phyloP scores from a whole-genome alignment of 352 stramenopile genomes.

The Globisporangium spiculum region DNA sequence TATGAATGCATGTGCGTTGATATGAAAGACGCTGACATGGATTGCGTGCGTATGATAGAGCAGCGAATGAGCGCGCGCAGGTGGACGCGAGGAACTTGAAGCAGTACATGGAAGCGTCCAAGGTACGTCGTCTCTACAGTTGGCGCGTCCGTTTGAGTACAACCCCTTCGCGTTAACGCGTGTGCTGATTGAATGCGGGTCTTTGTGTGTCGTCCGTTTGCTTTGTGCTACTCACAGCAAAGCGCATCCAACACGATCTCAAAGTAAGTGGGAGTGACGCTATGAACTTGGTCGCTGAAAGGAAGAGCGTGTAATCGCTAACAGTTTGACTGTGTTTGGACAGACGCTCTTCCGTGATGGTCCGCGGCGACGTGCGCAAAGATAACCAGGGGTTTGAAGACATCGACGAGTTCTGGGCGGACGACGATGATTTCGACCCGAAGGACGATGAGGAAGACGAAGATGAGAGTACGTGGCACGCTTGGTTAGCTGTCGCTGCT shows the following conservation, averaged over 20 bases:
- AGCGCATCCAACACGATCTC: constrained; percentile 13
- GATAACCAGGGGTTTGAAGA: constrained; percentile 83
- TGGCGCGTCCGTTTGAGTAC: neutral
- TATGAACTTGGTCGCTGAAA: constrained; percentile 16
- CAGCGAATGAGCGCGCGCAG: constrained; percentile 37
- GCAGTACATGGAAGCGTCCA: constrained; percentile 56
- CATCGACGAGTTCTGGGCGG: constrained; percentile 86
- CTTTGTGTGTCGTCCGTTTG: constrained; percentile 2
- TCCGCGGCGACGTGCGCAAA: constrained; percentile 65
- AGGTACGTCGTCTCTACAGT: constrained; percentile 17
- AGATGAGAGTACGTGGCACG: constrained; percentile 23
- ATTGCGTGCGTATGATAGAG: constrained; percentile 19
- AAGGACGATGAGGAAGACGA: constrained; percentile 40
- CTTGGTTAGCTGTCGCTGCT: neutral
- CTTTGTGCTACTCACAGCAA: constrained; percentile 2
- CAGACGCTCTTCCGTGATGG: constrained; percentile 52
- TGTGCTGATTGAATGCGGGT: neutral
- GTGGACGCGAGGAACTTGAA: constrained; percentile 53
- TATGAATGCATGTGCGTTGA: neutral
- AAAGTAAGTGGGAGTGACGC: constrained; percentile 16
- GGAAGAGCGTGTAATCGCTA: neutral
- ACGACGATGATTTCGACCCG: constrained; percentile 32
- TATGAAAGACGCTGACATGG: neutral
- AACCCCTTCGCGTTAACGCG: neutral
- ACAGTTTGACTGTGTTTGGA: constrained; percentile 7